Evolutionary conservation across 108 stramenopile genomes (phyloP), one percentile per base, ranked within the genome.

Genomic region (Fragilariopsis cylindrus): DNA sequence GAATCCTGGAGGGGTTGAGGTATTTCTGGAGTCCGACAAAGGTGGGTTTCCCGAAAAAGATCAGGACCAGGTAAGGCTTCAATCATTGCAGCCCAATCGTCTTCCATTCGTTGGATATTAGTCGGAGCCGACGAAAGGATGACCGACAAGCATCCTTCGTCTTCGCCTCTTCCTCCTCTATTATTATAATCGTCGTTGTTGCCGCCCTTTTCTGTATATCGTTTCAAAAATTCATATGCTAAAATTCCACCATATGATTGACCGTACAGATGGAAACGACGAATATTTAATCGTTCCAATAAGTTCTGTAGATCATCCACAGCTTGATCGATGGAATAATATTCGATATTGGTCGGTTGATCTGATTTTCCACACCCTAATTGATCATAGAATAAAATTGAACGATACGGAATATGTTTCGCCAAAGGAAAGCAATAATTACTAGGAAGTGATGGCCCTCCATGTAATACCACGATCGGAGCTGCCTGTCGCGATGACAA

Each of bases 351-450:
- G 3, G 69, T 65, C 0, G 88, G 88, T 67, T 79, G 68, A 46
- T 78, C 71, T 2, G 69, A 71, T 60, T 67, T 60, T 13, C 88
- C 88, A 76, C 88, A 89, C 19, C 88, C 88, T 4, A 89, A 40
- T 76, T 89, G 88, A 84, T 89, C 88, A 63, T 82, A 85, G 50
- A 82, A 89, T 4, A 89, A 65, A 47, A 89, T 77, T 5, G 84
- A 81, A 71, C 88, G 74, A 62, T 83, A 69, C 19, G 81, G 78
- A 2, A 90, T n/a, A 52, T 52, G 50, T 46, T 82, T 54, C 42
- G 56, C 89, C 30, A 87, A 71, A 9, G 89, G 81, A 62, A 73
- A 78, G 4, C 87, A 75, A 69, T 90, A 90, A 52, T 80, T 76
- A 3, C 84, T 84, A 18, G 89, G 89, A 5, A 90, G 48, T 8